These are phyloP conservation scores for Clavaria fumosa DNA, from an alignment of 768 basidiomycete species.

Conservation along the genomic window DNA sequence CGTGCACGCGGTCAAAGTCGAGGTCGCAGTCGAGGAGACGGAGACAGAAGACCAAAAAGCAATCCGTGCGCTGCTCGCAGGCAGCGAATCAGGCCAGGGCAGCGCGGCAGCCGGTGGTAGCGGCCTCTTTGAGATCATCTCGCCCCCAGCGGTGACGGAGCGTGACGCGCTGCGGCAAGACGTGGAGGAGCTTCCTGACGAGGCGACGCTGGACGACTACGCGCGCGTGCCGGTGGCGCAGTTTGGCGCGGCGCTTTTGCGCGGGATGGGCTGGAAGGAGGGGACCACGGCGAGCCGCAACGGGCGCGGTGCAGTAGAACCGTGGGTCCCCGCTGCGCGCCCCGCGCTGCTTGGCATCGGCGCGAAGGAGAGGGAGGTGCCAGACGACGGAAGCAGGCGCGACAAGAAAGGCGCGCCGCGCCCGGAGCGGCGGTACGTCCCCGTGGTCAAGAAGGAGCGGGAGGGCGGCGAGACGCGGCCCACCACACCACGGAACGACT, in stretches of 20 bases:
- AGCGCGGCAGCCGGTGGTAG: conserved; percentile 27
- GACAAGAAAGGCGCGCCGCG: conserved; percentile 28
- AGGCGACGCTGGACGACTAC: conserved; percentile 72
- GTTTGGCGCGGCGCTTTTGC: conserved; percentile 83
- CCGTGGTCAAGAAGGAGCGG: conserved; percentile 59
- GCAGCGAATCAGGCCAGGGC: too few relatives aligned
- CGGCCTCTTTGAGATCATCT: conserved; percentile 44
- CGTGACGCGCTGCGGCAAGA: conserved; percentile 77
- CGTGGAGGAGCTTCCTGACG: conserved; percentile 61
- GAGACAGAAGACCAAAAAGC: conserved; percentile 71
- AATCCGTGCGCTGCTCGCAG: conserved; percentile 62
- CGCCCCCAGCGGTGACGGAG: conserved; percentile 53
- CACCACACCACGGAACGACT: too few relatives aligned
- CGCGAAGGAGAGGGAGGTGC: conserved; percentile 70
- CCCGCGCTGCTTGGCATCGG: conserved; percentile 87
- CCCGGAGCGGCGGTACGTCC: conserved; percentile 68
- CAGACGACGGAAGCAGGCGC: conserved; percentile 52
- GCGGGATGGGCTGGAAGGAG: conserved; percentile 96
- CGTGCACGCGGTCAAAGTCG: too few relatives aligned
- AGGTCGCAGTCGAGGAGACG: too few relatives aligned
- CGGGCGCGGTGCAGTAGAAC: conserved; percentile 48
- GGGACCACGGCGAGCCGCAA: conserved; percentile 56
- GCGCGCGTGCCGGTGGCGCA: conserved; percentile 80
- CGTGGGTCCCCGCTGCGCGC: conserved; percentile 69
- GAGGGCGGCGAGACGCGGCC: conserved; percentile 16